A percentile compares a stretch with the other conserved stretches of the same genome.
Evolutionary conservation across 768 basidiomycete species (phyloP).

Genomic region (Austroboletus eburneus): DNA sequence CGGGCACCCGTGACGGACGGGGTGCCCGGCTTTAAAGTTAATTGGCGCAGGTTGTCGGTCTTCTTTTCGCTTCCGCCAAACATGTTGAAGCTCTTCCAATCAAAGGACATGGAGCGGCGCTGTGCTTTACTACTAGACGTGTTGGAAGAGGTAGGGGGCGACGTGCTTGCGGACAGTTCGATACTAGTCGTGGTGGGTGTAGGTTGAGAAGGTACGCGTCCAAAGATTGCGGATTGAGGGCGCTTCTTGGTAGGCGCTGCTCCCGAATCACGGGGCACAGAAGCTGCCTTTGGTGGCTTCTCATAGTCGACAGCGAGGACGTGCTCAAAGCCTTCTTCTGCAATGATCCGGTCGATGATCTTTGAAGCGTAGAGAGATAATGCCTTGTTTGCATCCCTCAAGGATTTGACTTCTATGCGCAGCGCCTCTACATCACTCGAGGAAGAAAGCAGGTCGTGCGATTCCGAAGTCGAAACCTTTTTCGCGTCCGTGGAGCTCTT

Average conservation of each 20-base stretch:
- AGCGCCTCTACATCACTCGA: slow-evolving; percentile 69
- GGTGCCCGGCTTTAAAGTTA: slow-evolving; percentile 69
- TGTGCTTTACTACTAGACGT: slow-evolving; percentile 40
- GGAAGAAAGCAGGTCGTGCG: slow-evolving; percentile 41
- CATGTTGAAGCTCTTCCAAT: slow-evolving; percentile 77
- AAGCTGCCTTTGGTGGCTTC: slow-evolving; percentile 47
- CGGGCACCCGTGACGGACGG: slow-evolving; percentile 56
- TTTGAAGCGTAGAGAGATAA: slow-evolving; percentile 93
- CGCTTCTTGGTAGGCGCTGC: slow-evolving; percentile 40
- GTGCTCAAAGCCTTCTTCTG: slow-evolving; percentile 95
- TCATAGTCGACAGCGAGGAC: slow-evolving; percentile 93
- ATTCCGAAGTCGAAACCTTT: slow-evolving; percentile 34
- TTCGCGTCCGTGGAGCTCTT: slow-evolving; percentile 29
- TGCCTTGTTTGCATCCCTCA: slow-evolving; percentile 95
- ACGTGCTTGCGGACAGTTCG: slow-evolving; percentile 20
- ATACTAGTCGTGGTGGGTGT: slow-evolving; percentile 32
- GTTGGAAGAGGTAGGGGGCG: slow-evolving; percentile 23
- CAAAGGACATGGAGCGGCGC: slow-evolving; percentile 78
- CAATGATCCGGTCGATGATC: slow-evolving; percentile 96
- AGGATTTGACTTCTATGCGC: slow-evolving; percentile 80
- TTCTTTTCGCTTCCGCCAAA: slow-evolving; percentile 64
- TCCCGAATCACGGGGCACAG: slow-evolving; percentile 23
- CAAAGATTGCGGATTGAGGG: slow-evolving; percentile 59
- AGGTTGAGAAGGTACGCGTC: slow-evolving; percentile 35
- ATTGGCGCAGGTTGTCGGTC: slow-evolving; percentile 57